A percentile compares a stretch with the other conserved stretches of the same genome.
Evolutionary conservation across 2,329 filamentous ascomycete species (phyloP).

Genomic region (Curvularia lunata): DNA sequence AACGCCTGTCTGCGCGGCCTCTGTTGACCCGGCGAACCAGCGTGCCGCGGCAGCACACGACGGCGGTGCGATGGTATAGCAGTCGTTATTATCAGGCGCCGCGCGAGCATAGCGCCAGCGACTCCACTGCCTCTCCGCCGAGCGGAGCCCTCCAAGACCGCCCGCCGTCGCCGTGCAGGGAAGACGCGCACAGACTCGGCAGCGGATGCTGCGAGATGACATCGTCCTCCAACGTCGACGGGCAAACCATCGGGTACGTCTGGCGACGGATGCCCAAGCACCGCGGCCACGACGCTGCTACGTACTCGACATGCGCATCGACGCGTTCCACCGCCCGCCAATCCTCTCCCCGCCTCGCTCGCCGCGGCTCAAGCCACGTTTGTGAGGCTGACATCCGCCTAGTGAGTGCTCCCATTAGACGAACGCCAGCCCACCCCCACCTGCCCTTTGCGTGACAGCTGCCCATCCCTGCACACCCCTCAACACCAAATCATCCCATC

Average conservation of each 20-base stretch:
- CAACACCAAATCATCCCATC: constrained; percentile 39
- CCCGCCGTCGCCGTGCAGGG: constrained; percentile 14
- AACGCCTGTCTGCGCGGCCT: neutral
- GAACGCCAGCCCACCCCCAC: constrained; percentile 29
- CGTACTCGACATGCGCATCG: no score
- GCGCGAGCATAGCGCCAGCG: constrained; percentile 25
- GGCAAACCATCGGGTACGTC: constrained; percentile 8
- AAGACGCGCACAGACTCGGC: constrained; percentile 24
- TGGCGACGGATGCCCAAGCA: constrained; percentile 1
- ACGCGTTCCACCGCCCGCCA: neutral
- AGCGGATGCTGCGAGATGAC: constrained; percentile 29
- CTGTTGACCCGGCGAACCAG: constrained; percentile 5
- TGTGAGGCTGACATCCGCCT: constrained; percentile 10
- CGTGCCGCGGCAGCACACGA: constrained; percentile 13
- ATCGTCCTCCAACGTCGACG: no score
- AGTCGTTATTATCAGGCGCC: constrained; percentile 21
- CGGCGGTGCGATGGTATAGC: neutral
- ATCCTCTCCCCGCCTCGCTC: neutral
- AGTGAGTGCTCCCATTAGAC: neutral
- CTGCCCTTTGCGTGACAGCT: constrained; percentile 35
- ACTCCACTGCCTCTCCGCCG: constrained; percentile 28
- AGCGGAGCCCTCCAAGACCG: constrained; percentile 25
- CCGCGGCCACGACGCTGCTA: neutral
- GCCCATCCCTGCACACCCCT: constrained; percentile 37
- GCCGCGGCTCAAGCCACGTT: constrained; percentile 22